phyloP scores from a whole-genome alignment of 768 basidiomycete species.

The Kwoniella pini region DNA sequence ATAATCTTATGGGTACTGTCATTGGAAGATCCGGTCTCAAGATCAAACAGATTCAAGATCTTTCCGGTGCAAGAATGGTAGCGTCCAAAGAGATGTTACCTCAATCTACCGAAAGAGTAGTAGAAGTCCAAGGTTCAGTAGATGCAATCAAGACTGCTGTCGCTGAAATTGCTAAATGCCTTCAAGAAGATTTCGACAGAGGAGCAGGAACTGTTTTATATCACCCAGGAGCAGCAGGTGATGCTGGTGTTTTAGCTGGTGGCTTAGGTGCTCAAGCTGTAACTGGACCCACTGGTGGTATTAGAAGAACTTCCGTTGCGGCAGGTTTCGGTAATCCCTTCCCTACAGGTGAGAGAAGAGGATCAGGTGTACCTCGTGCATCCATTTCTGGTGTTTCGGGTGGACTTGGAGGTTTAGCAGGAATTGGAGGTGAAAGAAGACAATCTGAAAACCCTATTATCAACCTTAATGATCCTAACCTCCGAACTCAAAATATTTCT shows the following conservation, averaged over 20 bases:
- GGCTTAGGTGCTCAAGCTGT: constrained; percentile 53
- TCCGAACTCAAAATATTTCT: constrained; percentile 98
- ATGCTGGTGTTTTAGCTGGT: constrained; percentile 55
- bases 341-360: constrained; percentile 35
- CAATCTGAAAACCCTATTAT: constrained; percentile 23
- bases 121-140: constrained; percentile 92
- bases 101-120: constrained; percentile 97
- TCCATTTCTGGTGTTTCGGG: constrained; percentile 60
- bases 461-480: constrained; percentile 61
- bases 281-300: constrained; percentile 53
- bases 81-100: constrained; percentile 99
- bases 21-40: constrained; percentile 94
- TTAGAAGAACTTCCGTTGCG: constrained; percentile 48
- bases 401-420: constrained; percentile 54
- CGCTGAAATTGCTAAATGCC: constrained; percentile 90
- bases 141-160: constrained; percentile 91
- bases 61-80: constrained; percentile 94
- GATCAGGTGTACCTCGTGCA: constrained; percentile 54
- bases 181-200: constrained; percentile 96
- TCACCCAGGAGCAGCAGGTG: constrained; percentile 78
- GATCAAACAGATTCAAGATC: constrained; percentile 98
- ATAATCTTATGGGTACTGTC: constrained; percentile 99
- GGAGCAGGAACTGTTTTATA: constrained; percentile 91
- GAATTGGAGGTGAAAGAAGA: constrained; percentile 48
- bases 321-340: constrained; percentile 39